A percentile compares a stretch with the other conserved stretches of the same genome.
Evolutionary conservation across 176 grass and related monocot species (phyloP).

Genomic region (Neostapfia colusana): DNA sequence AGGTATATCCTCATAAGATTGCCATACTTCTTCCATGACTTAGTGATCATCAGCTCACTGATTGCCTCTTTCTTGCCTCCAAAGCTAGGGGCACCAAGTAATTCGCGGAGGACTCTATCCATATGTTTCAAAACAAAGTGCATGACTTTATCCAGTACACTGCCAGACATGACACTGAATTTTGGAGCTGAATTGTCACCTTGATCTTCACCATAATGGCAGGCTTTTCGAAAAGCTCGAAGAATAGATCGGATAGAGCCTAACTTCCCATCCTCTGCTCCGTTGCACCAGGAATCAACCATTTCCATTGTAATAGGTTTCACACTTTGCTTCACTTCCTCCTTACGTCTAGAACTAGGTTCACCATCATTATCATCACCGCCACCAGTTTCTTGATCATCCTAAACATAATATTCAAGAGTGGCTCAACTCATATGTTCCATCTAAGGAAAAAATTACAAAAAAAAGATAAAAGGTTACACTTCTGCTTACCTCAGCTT

Average conservation of each 20-base stretch:
- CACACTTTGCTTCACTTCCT: constrained; percentile 45
- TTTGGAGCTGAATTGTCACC: constrained; percentile 63
- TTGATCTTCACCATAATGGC: constrained; percentile 84
- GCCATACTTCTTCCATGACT: constrained; percentile 71
- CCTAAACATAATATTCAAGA: constrained; percentile 46
- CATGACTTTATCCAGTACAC: constrained; percentile 92
- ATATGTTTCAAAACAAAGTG: constrained; percentile 88
- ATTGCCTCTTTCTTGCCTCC: constrained; percentile 85
- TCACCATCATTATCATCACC: constrained; percentile 36
- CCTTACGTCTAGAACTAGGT: constrained; percentile 38
- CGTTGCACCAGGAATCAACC: constrained; percentile 79
- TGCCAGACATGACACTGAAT: constrained; percentile 77
- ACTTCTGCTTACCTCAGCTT: constrained; percentile 57
- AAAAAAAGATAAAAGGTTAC: neutral
- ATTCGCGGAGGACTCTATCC: constrained; percentile 69
- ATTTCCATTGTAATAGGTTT: constrained; percentile 87
- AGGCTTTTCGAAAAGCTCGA: constrained; percentile 72
- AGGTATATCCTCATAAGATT: constrained; percentile 90
- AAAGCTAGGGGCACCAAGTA: constrained; percentile 66
- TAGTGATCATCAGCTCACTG: constrained; percentile 59
- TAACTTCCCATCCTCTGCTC: constrained; percentile 58
- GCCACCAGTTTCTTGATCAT: constrained; percentile 44
- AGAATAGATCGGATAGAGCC: constrained; percentile 68
- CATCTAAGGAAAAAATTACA: neutral
- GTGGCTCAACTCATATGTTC: constrained; percentile 11